Conservation (phyloP, 495 filamentous ascomycete species). For the Hypoxylon fragiforme region DNA sequence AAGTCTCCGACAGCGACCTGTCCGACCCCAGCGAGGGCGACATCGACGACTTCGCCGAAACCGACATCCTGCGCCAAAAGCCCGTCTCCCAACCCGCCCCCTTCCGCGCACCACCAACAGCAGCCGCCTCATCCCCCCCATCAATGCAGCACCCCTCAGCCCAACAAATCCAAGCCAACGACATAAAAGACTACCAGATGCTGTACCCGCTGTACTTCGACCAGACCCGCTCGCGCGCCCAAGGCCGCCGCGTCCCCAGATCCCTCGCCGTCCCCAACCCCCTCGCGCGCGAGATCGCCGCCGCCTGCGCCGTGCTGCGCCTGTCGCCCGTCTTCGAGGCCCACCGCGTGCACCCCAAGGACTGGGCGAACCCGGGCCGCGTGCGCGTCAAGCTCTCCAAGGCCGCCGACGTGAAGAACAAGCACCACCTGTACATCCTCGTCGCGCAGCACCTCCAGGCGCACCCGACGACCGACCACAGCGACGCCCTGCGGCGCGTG, state of each 20-base stretch:
- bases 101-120: slow-evolving; percentile 33
- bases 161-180: slow-evolving; percentile 44
- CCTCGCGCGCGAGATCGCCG: slow-evolving; percentile 84
- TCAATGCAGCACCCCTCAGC: slow-evolving; percentile 29
- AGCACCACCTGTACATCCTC: slow-evolving; percentile 82
- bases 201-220: slow-evolving; percentile 97
- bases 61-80: slow-evolving; percentile 48
- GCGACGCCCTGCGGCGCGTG: slow-evolving; percentile 66
- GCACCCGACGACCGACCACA: slow-evolving; percentile 72
- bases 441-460: slow-evolving; percentile 72
- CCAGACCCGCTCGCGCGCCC: slow-evolving; percentile 66
- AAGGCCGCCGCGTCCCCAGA: slow-evolving; percentile 76
- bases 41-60: slow-evolving; percentile 58
- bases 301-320: slow-evolving; percentile 74
- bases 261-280: slow-evolving; percentile 80
- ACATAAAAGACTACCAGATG: slow-evolving; percentile 72
- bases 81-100: slow-evolving; percentile 6
- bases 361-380: slow-evolving; percentile 95
- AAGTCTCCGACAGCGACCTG: slow-evolving; percentile 75
- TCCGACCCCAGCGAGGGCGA: slow-evolving; percentile 76
- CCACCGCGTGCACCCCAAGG: slow-evolving; percentile 88
- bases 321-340: slow-evolving; percentile 84
- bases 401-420: slow-evolving; percentile 67
- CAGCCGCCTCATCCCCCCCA: slow-evolving; percentile 22
- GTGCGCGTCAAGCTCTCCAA: slow-evolving; percentile 69